These are phyloP conservation scores for Rhynchosporium graminicola DNA, from an alignment of 2,329 filamentous ascomycete species.

Conservation along the genomic window DNA sequence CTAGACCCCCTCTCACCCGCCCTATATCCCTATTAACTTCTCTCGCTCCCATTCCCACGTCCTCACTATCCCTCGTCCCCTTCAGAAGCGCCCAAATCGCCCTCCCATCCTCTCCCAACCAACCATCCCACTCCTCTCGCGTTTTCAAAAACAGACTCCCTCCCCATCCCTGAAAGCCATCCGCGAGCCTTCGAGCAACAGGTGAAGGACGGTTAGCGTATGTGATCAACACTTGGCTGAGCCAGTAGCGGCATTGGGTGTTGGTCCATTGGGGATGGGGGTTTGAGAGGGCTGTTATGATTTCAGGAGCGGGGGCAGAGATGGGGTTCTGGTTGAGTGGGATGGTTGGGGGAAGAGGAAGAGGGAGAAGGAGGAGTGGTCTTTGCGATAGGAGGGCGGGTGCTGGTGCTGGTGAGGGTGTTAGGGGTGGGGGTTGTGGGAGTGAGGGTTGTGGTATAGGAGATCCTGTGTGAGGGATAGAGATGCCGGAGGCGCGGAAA, in stretches of 20 bases:
- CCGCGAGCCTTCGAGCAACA: constrained; percentile 3
- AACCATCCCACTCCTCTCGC: constrained; percentile 15
- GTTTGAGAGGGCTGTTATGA: constrained; percentile 6
- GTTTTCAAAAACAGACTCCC: constrained; percentile 18
- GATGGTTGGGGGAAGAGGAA: no score
- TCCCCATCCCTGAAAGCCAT: constrained; percentile 16
- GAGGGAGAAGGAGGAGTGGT: no score
- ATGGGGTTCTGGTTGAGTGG: no score
- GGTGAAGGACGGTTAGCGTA: constrained; percentile 6
- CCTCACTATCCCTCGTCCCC: constrained; percentile 4
- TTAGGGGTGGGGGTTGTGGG: not conserved
- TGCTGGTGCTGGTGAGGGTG: not conserved
- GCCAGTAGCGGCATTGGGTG: constrained; percentile 17
- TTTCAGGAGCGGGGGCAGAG: not conserved
- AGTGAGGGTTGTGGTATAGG: not conserved
- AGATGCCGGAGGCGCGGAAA: no score
- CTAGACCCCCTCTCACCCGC: not conserved
- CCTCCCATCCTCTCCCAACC: constrained; percentile 14
- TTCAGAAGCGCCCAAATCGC: constrained; percentile 15
- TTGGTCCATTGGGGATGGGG: constrained; percentile 17
- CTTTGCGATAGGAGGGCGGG: not conserved
- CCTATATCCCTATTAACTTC: constrained; percentile 33
- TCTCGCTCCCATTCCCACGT: constrained; percentile 63
- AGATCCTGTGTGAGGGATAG: no score
- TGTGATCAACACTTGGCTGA: constrained; percentile 11